These are phyloP conservation scores for sorghum (Sorghum bicolor) DNA, from an alignment of 176 grass and related monocot genomes.

Conservation along the genomic window DNA sequence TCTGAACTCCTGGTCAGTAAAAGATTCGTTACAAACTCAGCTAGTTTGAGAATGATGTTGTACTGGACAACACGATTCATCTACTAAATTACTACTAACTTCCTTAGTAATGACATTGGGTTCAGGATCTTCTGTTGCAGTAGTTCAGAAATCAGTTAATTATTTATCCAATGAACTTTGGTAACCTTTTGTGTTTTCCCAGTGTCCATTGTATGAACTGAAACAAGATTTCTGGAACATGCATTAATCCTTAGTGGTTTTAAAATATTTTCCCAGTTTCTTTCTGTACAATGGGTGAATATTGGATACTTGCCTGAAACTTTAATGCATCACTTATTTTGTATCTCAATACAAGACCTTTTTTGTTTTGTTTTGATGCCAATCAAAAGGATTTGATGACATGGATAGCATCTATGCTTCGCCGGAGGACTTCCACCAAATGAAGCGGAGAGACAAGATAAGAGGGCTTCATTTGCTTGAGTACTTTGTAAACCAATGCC, in stretches of 20 bases:
- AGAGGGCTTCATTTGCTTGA: conserved; percentile 96
- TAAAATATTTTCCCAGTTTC: background rate
- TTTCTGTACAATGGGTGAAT: background rate
- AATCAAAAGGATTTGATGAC: conserved; percentile 83
- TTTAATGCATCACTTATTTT: conserved; percentile 15
- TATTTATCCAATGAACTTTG: background rate
- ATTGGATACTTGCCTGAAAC: background rate
- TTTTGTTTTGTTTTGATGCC: conserved; percentile 29
- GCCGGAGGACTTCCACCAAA: conserved; percentile 67
- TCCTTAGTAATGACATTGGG: background rate
- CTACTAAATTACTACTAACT: background rate
- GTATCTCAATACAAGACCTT: background rate
- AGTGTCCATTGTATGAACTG: background rate
- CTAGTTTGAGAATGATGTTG: background rate
- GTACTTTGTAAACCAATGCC: conserved; percentile 78
- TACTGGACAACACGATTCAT: background rate
- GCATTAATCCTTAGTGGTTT: background rate
- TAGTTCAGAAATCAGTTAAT: conserved; percentile 8
- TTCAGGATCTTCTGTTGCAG: background rate
- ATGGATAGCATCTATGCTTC: conserved; percentile 95
- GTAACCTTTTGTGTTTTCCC: background rate
- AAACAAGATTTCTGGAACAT: conserved; percentile 9
- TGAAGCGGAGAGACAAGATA: conserved; percentile 76
- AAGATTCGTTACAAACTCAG: background rate
- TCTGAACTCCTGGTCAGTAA: background rate